Evolutionary conservation across 768 basidiomycete genomes (phyloP), one percentile per base, ranked within the genome.

Genomic region (Leccinum sublutescens): DNA sequence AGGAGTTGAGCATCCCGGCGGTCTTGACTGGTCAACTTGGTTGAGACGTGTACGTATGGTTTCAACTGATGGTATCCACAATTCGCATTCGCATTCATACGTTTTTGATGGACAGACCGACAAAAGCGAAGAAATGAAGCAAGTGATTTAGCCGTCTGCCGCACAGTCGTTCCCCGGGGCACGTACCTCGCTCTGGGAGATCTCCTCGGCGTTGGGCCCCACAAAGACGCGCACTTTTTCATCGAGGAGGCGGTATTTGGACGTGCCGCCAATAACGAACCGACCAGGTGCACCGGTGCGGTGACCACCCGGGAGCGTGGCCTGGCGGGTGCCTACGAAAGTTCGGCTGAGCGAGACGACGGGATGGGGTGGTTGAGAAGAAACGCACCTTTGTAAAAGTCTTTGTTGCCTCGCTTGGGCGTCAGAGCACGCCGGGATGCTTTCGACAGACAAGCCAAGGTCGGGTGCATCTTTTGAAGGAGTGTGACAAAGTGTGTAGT

Each of bases 311-410:
- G 92, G 91, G 29, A 94, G 84, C 58, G 78, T 81, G 0, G 94
- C 88, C 71, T 93, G 93, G 40, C 94, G 78, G 21, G 88, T 95
- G 38, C 93, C 93, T 94, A 64, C 11, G 9, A 33, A 25, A 53
- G 2, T 4, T 9, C 27, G 21, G 25, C 12, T 11, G 15, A 12
- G 52, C 59, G 34, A 48, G n/a, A 19, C 14, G n/a, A n/a, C n/a
- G n/a, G 5, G 29, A 8, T 7, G 31, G 31, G 58, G 15, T 10
- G 50, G 29, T 4, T 56, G n/a, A 1, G 50, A 52, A 17, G 43
- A 38, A 8, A 52, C 75, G n/a, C 7, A 89, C 96, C 96, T 75
- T 98, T 98, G 81, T 97, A 98, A 71, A 81, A 98, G 70, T 99
- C 93, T 68, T 98, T 98, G 78, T 97, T 97, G 15, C 85, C 96